Base-by-base conservation (phyloP, 169 alveolate species). In the Plasmodium malariae region DNA sequence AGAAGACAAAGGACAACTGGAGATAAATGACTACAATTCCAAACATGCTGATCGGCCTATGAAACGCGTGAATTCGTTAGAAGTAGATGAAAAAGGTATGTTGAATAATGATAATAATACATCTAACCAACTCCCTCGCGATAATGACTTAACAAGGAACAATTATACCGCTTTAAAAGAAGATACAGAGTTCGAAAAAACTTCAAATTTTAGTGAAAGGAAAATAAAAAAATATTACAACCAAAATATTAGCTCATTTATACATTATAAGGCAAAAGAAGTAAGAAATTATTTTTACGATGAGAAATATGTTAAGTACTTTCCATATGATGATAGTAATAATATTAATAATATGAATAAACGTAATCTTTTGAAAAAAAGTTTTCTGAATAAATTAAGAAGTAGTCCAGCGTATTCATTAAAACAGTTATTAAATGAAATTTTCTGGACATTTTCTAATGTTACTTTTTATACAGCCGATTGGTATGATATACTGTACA, bases 401-500 rank as follows among this genome's bases (percentile, higher is more conserved):
- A 49, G n/a, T 34, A 49, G 6, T n/a, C 4, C 19, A n/a, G 36
- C 21, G 12, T 21, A 78, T 45, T 55, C 14, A 34, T 68, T 24
- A 36, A 37, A 48, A 30, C 60, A 49, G 32, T 19, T 54, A 17
- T 14, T n/a, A 24, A 55, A 24, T 37, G 89, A 78, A 62, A 63
- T 78, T 28, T 32, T 62, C 12, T 78, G 78, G 80, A 78, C 89
- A 5, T 78, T 32, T 19, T 78, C 89, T 49, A 83, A 67, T 67
- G 91, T 67, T 14, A 83, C 62, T 49, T 67, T 65, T 70, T 83
- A 83, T 67, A 48, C 91, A 21, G 68, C 85, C 9, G 91, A 83
- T 59, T 83, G 91, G 91, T 83, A 83, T 83, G 91, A 83, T 43
- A 83, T 83, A 17, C 32, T 83, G 40, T 54, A 83, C 36, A 67